phyloP scores from a whole-genome alignment of 768 basidiomycete genomes.

The Pisolithus sp. region DNA sequence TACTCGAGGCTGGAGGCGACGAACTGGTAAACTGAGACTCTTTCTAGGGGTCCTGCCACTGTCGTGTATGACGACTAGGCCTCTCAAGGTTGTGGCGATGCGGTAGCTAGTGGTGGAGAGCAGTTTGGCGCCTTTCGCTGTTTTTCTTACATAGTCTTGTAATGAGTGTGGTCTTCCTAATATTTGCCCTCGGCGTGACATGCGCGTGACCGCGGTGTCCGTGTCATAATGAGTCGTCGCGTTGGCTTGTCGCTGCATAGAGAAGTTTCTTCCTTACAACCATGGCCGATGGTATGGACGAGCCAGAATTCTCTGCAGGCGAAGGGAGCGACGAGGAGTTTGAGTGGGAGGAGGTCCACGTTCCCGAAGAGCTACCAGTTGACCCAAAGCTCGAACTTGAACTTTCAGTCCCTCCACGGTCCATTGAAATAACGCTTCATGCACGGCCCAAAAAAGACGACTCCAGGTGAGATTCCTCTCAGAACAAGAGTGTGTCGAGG shows the following conservation, averaged over 20 bases:
- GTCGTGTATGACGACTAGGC: too few relatives aligned
- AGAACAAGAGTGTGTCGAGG: background rate
- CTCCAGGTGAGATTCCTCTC: conserved; percentile 39
- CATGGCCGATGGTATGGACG: conserved; percentile 12
- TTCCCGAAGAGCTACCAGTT: conserved; percentile 31
- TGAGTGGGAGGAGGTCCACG: conserved; percentile 77
- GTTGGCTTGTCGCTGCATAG: conserved; percentile 1
- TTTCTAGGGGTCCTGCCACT: too few relatives aligned
- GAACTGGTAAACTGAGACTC: background rate
- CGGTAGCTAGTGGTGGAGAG: too few relatives aligned
- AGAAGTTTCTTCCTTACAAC: background rate
- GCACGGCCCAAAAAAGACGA: conserved; percentile 32
- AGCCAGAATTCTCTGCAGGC: conserved; percentile 10
- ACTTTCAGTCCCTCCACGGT: conserved; percentile 26
- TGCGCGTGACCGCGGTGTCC: conserved; percentile 9
- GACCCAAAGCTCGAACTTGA: conserved; percentile 17
- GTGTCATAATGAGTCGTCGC: conserved; percentile 1
- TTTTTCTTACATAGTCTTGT: too few relatives aligned
- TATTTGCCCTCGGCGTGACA: conserved; percentile 8
- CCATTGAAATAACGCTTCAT: conserved; percentile 71
- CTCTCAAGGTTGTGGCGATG: too few relatives aligned
- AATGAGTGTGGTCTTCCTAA: too few relatives aligned
- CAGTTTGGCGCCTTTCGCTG: too few relatives aligned
- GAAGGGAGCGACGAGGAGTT: conserved; percentile 56
- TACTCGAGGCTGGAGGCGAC: background rate